Percentiles rank a stretch among this genome's conserved stretches.
Conservation (phyloP, 345 rosid genomes). For the Pistacia integerrima region DNA sequence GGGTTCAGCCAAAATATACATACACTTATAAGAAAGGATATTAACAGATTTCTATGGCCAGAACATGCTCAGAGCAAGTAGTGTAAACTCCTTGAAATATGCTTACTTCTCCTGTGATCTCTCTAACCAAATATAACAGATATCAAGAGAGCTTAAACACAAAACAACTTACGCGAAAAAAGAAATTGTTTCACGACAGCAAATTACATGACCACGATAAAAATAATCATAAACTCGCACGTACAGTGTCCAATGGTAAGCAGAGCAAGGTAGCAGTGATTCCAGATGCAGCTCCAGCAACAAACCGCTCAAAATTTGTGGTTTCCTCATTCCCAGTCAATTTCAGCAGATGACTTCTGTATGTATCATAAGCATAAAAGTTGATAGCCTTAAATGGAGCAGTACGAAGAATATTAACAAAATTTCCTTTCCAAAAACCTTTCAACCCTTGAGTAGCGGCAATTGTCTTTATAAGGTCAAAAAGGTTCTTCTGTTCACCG, state of each 20-base stretch:
- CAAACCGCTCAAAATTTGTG: conserved; percentile 81
- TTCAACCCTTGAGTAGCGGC: conserved; percentile 64
- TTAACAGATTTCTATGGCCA: not conserved
- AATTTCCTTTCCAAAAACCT: conserved; percentile 97
- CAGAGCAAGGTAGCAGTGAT: conserved; percentile 87
- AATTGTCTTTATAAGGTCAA: conserved; percentile 62
- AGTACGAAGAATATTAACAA: conserved; percentile 85
- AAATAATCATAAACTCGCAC: conserved; percentile 24
- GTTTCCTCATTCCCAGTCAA: conserved; percentile 68
- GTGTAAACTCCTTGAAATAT: not conserved
- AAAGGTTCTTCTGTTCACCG: conserved; percentile 68
- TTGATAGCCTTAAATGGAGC: conserved; percentile 96
- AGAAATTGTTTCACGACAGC: not conserved
- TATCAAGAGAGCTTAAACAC: conserved; percentile 3
- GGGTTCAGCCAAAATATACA: not conserved
- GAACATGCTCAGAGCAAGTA: not conserved
- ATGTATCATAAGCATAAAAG: conserved; percentile 88
- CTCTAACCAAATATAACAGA: conserved; percentile 6
- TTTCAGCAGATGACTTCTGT: conserved; percentile 66
- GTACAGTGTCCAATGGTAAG: conserved; percentile 93
- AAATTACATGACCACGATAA: not conserved
- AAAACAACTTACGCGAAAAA: not conserved
- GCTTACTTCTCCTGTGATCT: not conserved
- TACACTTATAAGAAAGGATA: too few relatives aligned
- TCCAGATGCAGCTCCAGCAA: conserved; percentile 97